Conservation (phyloP, 2,329 filamentous ascomycete genomes). For the Phaeosphaeria sp. region DNA sequence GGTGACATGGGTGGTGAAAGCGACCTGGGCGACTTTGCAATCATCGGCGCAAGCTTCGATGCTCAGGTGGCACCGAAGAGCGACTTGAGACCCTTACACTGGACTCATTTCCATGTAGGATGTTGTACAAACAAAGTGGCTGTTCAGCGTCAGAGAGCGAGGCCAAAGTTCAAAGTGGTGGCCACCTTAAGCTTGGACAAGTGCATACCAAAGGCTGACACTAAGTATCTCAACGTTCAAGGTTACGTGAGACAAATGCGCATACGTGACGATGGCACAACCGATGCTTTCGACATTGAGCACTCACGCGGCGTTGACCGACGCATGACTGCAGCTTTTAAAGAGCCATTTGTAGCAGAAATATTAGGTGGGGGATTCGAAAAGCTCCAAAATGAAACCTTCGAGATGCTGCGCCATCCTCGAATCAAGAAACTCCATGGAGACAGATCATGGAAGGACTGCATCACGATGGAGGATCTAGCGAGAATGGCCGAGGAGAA, state of each 20-base stretch:
- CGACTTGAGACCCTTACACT: conserved; percentile 64
- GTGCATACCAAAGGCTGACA: conserved; percentile 55
- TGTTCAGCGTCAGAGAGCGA: conserved; percentile 58
- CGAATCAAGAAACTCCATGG: conserved; percentile 77
- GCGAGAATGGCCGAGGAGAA: conserved; percentile 70
- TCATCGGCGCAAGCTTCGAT: conserved; percentile 78
- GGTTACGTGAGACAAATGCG: conserved; percentile 48
- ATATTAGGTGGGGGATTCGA: conserved; percentile 82
- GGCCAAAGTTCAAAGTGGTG: conserved; percentile 70
- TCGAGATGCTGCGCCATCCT: conserved; percentile 80
- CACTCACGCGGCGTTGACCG: conserved; percentile 22
- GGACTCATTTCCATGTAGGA: conserved; percentile 82
- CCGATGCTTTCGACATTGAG: conserved; percentile 31
- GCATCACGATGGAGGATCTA: conserved; percentile 72
- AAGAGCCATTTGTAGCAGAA: conserved; percentile 77
- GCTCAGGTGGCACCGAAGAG: conserved; percentile 66
- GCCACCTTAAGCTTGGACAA: conserved; percentile 58
- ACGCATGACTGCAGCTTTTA: conserved; percentile 64
- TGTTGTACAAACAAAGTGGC: conserved; percentile 74
- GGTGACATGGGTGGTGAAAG: conserved; percentile 75
- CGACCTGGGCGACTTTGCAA: conserved; percentile 73
- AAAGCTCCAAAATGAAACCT: conserved; percentile 70
- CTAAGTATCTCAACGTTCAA: conserved; percentile 52
- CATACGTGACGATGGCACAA: conserved; percentile 25
- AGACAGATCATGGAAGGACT: conserved; percentile 74